phyloP scores from a whole-genome alignment of 352 stramenopile species.

The Phytophthora capsici region DNA sequence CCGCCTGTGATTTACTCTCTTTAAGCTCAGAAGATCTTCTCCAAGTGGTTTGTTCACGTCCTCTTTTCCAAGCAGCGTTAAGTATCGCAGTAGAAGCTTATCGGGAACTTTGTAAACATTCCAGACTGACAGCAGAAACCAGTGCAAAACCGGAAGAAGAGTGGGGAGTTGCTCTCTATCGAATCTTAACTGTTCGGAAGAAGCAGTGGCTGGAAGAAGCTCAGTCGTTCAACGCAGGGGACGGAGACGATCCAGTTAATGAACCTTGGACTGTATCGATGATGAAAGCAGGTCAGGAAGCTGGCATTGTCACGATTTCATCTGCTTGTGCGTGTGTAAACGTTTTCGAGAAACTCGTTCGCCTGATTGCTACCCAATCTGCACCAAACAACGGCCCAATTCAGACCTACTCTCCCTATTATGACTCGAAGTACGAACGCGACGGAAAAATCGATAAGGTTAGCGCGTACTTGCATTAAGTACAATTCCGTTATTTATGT shows the following conservation, averaged over 20 bases:
- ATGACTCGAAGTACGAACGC: conserved; percentile 15
- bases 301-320: conserved; percentile 35
- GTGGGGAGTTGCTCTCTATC: conserved; percentile 52
- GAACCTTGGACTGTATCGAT: conserved; percentile 39
- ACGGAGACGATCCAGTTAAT: conserved; percentile 8
- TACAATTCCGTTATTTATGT: too few relatives aligned
- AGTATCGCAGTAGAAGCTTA: conserved; percentile 57
- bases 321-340: conserved; percentile 44
- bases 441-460: conserved; percentile 22
- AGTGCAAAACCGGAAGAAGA: conserved; percentile 34
- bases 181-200: conserved; percentile 38
- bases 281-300: conserved; percentile 27
- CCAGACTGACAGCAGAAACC: conserved; percentile 7
- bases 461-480: conserved; percentile 17
- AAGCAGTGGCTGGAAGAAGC: conserved; percentile 47
- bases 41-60: conserved; percentile 43
- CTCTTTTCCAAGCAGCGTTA: conserved; percentile 32
- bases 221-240: conserved; percentile 10
- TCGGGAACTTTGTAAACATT: conserved; percentile 43
- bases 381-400: conserved; percentile 14
- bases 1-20: conserved; percentile 28
- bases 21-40: conserved; percentile 56
- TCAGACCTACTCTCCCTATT: conserved; percentile 26
- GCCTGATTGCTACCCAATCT: conserved; percentile 47
- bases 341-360: conserved; percentile 62